Base-by-base conservation (phyloP, 208 protist genomes). In the Angomonas ambiguus region DNA sequence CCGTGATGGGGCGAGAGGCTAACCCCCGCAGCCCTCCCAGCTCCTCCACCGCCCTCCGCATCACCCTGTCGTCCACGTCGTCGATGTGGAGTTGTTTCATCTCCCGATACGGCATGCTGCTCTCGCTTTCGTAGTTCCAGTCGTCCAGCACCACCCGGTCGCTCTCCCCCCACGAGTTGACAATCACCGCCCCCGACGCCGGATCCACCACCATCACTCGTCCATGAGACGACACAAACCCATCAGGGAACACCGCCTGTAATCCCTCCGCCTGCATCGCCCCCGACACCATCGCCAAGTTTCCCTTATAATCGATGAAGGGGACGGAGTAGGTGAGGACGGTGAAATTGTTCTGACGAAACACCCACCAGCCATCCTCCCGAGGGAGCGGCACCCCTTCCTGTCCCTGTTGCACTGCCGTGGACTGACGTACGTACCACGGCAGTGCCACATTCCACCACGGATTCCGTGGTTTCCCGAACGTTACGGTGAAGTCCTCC, bases 261-360 rank as follows among this genome's bases (percentile, higher is more conserved):
- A 83, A 56, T 27, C 57, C 59, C 16, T 56, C 30, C 11, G 72
- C 20, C 61, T 75, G 68, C 38, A 88, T 30, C 10, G 73, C 82
- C 5, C 58, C 79, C 27, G 66, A 77, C 34, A 88, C 67, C n/a
- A 69, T 58, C 25, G 67, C 79, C 2, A 76, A 57, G 56, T 86
- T 82, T 4, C 74, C 74, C 2, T 34, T 11, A 62, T 72, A 74
- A 55, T 89, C 83, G 11, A 81, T 49, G 63, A 89, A 89, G n/a
- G 83, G 79, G 33, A 69, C 71, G 16, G 76, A 72, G 67, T 83
- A 89, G 5, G 83, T 86, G 32, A 89, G 51, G 60, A 79, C 67
- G 59, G 61, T 79, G 13, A 74, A 28, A 57, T 79, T 69, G 13
- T 42, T 8, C 24, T 57, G 24, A 68, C 61, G 2, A 82, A 22